A percentile compares a stretch with the other conserved stretches of the same genome.
Evolutionary conservation across 2,329 filamentous ascomycete genomes (phyloP).

Genomic region (Talaromyces sp.): DNA sequence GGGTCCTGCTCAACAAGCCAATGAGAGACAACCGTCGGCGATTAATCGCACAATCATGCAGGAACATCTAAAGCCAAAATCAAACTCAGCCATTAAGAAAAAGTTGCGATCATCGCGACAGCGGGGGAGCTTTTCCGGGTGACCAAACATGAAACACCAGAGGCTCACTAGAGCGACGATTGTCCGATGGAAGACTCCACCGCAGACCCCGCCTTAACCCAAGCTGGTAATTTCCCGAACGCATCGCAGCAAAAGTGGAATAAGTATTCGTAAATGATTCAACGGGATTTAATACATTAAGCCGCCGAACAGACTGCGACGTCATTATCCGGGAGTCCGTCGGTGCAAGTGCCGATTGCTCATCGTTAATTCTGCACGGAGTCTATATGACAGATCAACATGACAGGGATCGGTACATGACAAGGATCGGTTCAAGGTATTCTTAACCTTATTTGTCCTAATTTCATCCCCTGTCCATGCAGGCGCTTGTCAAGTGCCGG

Average conservation of each 20-base stretch:
- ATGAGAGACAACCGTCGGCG: too few species aligned
- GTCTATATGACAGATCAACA: not conserved
- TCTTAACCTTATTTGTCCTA: not conserved
- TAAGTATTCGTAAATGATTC: too few species aligned
- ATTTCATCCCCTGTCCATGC: not conserved
- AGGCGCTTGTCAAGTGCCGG: not conserved
- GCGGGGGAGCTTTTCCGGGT: not conserved
- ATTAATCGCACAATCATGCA: not conserved
- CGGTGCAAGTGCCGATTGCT: not conserved
- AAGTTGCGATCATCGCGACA: not conserved
- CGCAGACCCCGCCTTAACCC: not conserved
- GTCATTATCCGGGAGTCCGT: not conserved
- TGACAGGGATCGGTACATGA: not conserved
- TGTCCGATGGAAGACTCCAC: not conserved
- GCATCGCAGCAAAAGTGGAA: not conserved
- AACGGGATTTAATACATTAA: not conserved
- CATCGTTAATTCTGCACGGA: not conserved
- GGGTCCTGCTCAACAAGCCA: too few species aligned
- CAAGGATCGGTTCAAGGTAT: not conserved
- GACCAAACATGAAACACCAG: not conserved
- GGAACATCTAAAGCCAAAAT: not conserved
- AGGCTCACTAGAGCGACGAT: not conserved
- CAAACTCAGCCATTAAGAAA: not conserved
- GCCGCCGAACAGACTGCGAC: not conserved
- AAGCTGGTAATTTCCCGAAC: not conserved